Base-by-base conservation (phyloP, 1,284 basidiomycete genomes). In the Vanrija sp. region DNA sequence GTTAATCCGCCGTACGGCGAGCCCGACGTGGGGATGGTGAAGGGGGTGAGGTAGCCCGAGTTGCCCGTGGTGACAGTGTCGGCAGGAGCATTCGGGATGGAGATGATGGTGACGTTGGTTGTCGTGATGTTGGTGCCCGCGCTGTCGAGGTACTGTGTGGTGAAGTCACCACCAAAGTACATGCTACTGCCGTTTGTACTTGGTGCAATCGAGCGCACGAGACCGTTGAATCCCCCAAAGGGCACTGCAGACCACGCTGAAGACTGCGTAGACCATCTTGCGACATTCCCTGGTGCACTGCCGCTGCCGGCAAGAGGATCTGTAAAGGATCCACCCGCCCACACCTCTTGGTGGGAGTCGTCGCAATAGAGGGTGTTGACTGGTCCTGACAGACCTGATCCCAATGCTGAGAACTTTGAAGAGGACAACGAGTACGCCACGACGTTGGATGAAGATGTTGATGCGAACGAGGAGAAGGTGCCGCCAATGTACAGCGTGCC, bases 151-250 rank as follows among this genome's bases (percentile, higher is more conserved):
- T 77, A 71, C 83, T 84, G 55, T 85, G 88, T 86, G 54, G 87
- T 69, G 79, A 98, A 98, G 18, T 86, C 86, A 44, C 95, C 95
- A 2, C 88, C 83, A 67, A 98, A 93, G 69, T 93, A 87, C 49
- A 98, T 78, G 61, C 86, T 88, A 19, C 81, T 80, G 51, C 82
- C 81, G 51, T 90, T 86, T 38, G 83, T 78, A 62, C 89, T 90
- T 40, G 86, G 78, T 38, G 84, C 82, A 67, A 98, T 96, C 46
- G 87, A 86, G 26, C 81, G 77, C 53, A 98, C 91, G 62, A 83
- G 80, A 46, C 91, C 92, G 42, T 85, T 79, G 49, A 98, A 80
- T 21, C 93, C 92, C 46, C 83, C 83, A 74, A 97, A 96, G 15
- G 87, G 86, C 18, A 91, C 81, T 14, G 85, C 78, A 7, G 83